Conservation (phyloP, 345 rosid genomes). For the Lepidium sativum region DNA sequence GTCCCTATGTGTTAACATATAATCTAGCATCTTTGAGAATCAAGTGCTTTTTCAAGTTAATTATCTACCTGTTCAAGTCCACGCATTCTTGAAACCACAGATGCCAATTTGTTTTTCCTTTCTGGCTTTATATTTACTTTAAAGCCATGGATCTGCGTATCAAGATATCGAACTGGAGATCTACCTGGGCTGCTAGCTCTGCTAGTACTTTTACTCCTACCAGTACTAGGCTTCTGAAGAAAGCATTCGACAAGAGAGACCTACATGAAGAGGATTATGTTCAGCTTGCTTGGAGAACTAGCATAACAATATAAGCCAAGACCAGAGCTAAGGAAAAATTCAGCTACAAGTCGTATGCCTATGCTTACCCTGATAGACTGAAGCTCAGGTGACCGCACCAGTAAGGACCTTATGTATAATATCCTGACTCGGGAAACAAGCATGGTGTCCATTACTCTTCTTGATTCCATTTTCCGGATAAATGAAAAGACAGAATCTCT, state of each 20-base stretch:
- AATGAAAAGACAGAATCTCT: slow-evolving; percentile 93
- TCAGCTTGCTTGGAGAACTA: background rate
- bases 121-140: slow-evolving; percentile 92
- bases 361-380: slow-evolving; percentile 93
- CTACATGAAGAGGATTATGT: slow-evolving; percentile 31
- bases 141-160: slow-evolving; percentile 62
- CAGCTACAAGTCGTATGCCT: background rate
- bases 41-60: slow-evolving; percentile 24
- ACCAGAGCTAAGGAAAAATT: background rate
- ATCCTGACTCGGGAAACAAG: slow-evolving; percentile 99
- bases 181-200: slow-evolving; percentile 90
- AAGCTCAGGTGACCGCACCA: slow-evolving; percentile 91
- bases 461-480: slow-evolving; percentile 87
- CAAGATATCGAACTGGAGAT: slow-evolving; percentile 66
- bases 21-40: background rate
- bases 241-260: slow-evolving; percentile 76
- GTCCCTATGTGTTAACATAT: background rate
- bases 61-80: slow-evolving; percentile 97
- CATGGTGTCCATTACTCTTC: slow-evolving; percentile 96
- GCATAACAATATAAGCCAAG: background rate
- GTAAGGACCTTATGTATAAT: slow-evolving; percentile 88
- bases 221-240: slow-evolving; percentile 75
- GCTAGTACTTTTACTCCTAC: slow-evolving; percentile 86
- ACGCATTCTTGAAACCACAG: slow-evolving; percentile 94
- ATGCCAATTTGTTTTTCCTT: slow-evolving; percentile 81